Conservation (phyloP, 2,329 filamentous ascomycete genomes). For the Corynespora cassiicola region DNA sequence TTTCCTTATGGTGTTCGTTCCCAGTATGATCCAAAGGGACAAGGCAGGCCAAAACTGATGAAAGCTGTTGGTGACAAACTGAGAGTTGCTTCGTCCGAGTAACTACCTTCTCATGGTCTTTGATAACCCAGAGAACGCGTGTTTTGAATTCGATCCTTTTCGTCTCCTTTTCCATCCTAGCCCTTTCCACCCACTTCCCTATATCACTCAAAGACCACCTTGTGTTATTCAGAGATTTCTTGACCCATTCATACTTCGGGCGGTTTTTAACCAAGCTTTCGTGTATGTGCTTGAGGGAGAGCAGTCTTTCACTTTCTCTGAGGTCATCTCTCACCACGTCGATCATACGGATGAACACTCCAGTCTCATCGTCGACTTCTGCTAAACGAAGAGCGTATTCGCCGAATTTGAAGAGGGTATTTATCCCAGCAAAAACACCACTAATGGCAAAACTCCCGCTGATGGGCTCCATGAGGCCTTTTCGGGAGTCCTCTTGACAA, state of each 20-base stretch:
- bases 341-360: slow-evolving; percentile 32
- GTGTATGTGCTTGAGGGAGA: slow-evolving; percentile 14
- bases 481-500: no score
- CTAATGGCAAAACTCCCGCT: slow-evolving; percentile 8
- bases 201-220: slow-evolving; percentile 29
- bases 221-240: slow-evolving; percentile 21
- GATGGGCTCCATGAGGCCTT: slow-evolving; percentile 20
- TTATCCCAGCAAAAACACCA: slow-evolving; percentile 24
- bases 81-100: slow-evolving; percentile 26
- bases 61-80: slow-evolving; percentile 32
- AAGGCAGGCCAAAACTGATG: slow-evolving; percentile 26
- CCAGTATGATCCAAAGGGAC: slow-evolving; percentile 25
- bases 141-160: slow-evolving; percentile 24
- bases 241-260: slow-evolving; percentile 27
- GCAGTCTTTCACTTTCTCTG: slow-evolving; percentile 24
- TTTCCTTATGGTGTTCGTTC: no score
- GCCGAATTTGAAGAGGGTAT: slow-evolving; percentile 28
- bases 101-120: slow-evolving; percentile 28
- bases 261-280: slow-evolving; percentile 18
- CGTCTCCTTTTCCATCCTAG: slow-evolving; percentile 21
- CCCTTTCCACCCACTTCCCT: slow-evolving; percentile 29
- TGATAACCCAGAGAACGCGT: slow-evolving; percentile 28
- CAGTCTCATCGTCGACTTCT: slow-evolving; percentile 30
- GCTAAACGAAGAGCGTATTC: slow-evolving; percentile 26
- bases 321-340: slow-evolving; percentile 29